These are phyloP conservation scores for Boehmeria nivea DNA, from an alignment of 306 rosid species.

Conservation along the genomic window DNA sequence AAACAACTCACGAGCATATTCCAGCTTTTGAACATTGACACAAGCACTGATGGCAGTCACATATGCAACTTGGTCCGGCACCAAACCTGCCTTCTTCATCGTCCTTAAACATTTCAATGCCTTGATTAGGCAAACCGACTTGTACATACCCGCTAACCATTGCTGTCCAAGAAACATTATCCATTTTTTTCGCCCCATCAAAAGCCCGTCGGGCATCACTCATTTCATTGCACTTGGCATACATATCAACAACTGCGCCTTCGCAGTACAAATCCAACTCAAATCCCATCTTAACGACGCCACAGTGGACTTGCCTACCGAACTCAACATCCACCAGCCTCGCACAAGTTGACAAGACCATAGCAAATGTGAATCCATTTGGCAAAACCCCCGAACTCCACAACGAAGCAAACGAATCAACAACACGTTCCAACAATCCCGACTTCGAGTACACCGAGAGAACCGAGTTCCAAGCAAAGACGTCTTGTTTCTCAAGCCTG, in stretches of 20 bases:
- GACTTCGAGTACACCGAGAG: slow-evolving; percentile 45
- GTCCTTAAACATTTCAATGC: slow-evolving; percentile 46
- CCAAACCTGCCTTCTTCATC: slow-evolving; percentile 42
- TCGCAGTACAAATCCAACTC: slow-evolving; percentile 37
- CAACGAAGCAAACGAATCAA: slow-evolving; percentile 34
- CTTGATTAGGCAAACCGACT: slow-evolving; percentile 48
- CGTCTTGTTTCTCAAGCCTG: slow-evolving; percentile 43
- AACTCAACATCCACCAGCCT: slow-evolving; percentile 34
- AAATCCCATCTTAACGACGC: slow-evolving; percentile 41
- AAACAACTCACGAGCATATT: slow-evolving; percentile 47
- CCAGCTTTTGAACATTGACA: slow-evolving; percentile 37
- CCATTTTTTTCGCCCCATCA: slow-evolving; percentile 32
- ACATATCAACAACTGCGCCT: slow-evolving; percentile 61
- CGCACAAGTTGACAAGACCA: slow-evolving; percentile 52
- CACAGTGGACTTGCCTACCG: slow-evolving; percentile 53
- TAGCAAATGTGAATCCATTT: slow-evolving; percentile 50
- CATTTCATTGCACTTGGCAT: slow-evolving; percentile 50
- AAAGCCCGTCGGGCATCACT: slow-evolving; percentile 42
- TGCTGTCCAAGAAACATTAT: slow-evolving; percentile 56
- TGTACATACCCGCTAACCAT: slow-evolving; percentile 57
- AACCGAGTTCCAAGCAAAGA: slow-evolving; percentile 59
- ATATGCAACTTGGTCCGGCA: slow-evolving; percentile 47
- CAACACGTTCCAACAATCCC: slow-evolving; percentile 26
- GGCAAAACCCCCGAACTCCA: slow-evolving; percentile 34
- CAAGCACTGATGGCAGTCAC: slow-evolving; percentile 60